Base-by-base conservation (phyloP, 345 rosid species). In the Salix arbutifolia region DNA sequence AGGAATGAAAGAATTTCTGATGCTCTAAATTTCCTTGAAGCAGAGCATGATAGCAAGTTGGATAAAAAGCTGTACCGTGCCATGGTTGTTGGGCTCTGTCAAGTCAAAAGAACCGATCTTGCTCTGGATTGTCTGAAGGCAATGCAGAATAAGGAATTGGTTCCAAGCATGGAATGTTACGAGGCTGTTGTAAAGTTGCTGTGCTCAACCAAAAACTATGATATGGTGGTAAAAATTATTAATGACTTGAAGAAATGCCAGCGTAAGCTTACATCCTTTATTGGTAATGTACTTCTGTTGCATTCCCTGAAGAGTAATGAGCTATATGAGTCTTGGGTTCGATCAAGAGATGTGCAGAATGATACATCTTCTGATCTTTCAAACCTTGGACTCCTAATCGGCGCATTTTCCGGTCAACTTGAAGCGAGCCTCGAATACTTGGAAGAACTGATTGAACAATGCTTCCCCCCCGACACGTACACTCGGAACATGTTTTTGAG, bases 401-500 rank as follows among this genome's bases (percentile, higher is more conserved):
- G 92, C 79, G 73, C 72, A 12, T 90, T 91, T 80, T 89, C 92
- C 52, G 90, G 89, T 52, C 71, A 82, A 66, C 58, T 87, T 17
- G 74, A 65, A 21, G 69, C 72, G 70, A 74, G 21, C 68, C 76
- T 90, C 67, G 85, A 79, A 72, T 76, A 78, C 68, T 70, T 86
- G 69, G 93, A 86, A 82, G 88, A 84, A 72, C 74, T 82, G 52
- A 86, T 91, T 73, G 86, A 83, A 82, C 84, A 76, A 35, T 91
- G 96, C 83, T 96, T 90, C 81, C 89, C 86, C 1, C 82, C 86
- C 58, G 81, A 91, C 74, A 42, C 83, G 53, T 86, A 58, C 81
- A 91, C 98, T 6, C 90, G 86, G 75, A 91, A 96, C 79, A n/a
- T 87, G 79, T 74, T 96, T 74, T 70, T 96, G 89, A 84, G 67